phyloP scores from a whole-genome alignment of 495 filamentous ascomycete genomes.

The Neurospora sp. region DNA sequence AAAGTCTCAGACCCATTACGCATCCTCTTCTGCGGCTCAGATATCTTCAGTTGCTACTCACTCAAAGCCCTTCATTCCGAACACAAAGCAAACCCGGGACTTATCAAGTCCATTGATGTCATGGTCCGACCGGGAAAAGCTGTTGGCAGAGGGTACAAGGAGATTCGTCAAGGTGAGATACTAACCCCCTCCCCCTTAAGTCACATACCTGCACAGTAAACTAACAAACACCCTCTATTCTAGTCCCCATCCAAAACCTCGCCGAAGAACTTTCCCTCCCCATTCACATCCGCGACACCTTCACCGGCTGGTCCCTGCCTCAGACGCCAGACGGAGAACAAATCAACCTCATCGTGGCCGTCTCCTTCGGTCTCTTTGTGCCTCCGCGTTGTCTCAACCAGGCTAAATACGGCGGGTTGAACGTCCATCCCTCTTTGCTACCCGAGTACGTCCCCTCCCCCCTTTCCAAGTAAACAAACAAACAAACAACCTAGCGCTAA shows the following conservation, averaged over 20 bases:
- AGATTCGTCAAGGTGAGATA: slow-evolving; percentile 64
- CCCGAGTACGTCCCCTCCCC: slow-evolving; percentile 53
- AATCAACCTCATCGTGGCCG: slow-evolving; percentile 80
- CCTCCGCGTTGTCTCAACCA: slow-evolving; percentile 60
- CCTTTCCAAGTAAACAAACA: neutral
- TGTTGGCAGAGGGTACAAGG: slow-evolving; percentile 61
- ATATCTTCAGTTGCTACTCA: slow-evolving; percentile 78
- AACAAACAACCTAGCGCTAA: no score
- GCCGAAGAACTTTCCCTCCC: slow-evolving; percentile 52
- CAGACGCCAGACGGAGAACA: slow-evolving; percentile 43
- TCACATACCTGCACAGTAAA: slow-evolving; percentile 35
- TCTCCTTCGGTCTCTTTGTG: slow-evolving; percentile 91
- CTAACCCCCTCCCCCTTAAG: slow-evolving; percentile 29
- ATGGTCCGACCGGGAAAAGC: slow-evolving; percentile 69
- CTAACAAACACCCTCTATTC: no score
- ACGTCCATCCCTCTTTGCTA: slow-evolving; percentile 89
- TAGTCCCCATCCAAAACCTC: slow-evolving; percentile 64
- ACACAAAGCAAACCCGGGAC: slow-evolving; percentile 33
- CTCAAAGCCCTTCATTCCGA: slow-evolving; percentile 60
- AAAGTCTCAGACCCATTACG: slow-evolving; percentile 49
- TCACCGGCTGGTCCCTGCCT: slow-evolving; percentile 55
- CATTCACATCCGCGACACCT: slow-evolving; percentile 67
- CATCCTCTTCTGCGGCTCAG: slow-evolving; percentile 95
- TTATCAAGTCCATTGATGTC: slow-evolving; percentile 78
- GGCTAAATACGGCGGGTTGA: slow-evolving; percentile 75